These are phyloP conservation scores for Massarina eburnea DNA, from an alignment of 2,329 filamentous ascomycete genomes.

Conservation along the genomic window DNA sequence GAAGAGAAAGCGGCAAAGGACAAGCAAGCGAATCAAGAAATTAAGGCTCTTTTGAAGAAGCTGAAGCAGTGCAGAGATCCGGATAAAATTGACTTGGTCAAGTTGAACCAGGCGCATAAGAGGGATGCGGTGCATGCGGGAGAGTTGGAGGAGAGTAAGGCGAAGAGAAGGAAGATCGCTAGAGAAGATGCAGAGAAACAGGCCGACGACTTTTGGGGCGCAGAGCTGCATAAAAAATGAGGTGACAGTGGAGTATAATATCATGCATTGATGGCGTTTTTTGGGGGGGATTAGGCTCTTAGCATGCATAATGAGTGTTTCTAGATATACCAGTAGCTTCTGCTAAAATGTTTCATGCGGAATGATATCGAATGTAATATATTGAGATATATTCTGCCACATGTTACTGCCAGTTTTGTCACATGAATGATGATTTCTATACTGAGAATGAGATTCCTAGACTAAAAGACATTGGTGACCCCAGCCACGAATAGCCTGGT, in stretches of 20 bases:
- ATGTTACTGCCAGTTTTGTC: too few relatives aligned
- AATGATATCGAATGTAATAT: too few relatives aligned
- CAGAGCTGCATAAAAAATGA: constrained; percentile 26
- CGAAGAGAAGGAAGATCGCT: constrained; percentile 48
- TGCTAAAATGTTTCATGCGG: too few relatives aligned
- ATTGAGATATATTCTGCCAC: too few relatives aligned
- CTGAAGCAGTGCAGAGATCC: constrained; percentile 74
- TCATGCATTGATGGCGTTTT: background rate
- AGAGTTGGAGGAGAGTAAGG: constrained; percentile 44
- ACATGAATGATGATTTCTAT: too few relatives aligned
- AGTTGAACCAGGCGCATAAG: constrained; percentile 65
- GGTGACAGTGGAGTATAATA: background rate
- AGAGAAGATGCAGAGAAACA: constrained; percentile 49
- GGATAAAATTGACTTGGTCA: constrained; percentile 71
- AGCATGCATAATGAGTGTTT: too few relatives aligned
- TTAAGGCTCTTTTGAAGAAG: constrained; percentile 60
- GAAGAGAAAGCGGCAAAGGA: constrained; percentile 34
- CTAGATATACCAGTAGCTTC: too few relatives aligned
- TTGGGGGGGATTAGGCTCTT: background rate
- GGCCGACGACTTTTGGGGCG: constrained; percentile 51
- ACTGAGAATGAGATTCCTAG: too few relatives aligned
- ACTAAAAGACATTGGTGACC: too few relatives aligned
- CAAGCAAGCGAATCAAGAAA: constrained; percentile 55
- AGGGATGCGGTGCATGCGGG: constrained; percentile 39
- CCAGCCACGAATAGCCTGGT: too few relatives aligned